Base-by-base conservation (phyloP, 192 early-diverging fungal genomes). In the Umbelopsis vinacea region DNA sequence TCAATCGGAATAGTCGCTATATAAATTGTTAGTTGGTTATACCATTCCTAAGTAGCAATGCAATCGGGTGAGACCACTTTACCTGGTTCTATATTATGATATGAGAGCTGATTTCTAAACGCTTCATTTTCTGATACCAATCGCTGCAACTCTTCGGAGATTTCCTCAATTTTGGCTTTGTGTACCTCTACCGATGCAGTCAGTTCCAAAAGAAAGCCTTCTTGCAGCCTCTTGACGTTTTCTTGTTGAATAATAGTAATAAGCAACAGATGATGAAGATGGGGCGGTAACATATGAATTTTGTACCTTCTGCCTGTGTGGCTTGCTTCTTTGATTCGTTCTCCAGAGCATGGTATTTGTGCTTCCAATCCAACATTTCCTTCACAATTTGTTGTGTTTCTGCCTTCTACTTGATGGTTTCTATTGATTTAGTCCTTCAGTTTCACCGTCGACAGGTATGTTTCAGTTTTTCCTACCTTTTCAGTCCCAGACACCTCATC, bases 381-480 rank as follows among this genome's bases (percentile, higher is more conserved):
- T 63, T 63, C 33, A 35, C 17, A 14, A 63, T 63, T 63, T 19
- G 15, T 19, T 63, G 33, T 14, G 29, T 35, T 17, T 63, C 57
- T 11, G 23, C 3, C 17, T 63, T 26, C 33, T 19, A 63, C 57
- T 63, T 14, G 40, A 11, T 37, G 26, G 3, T 19, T 37, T 14
- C 33, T 14, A 63, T 63, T 19, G 7, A n/a, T 17, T 63, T 35
- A 37, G 57, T 19, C 14, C 14, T 17, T 63, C 11, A 17, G 33
- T 63, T n/a, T 37, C 33, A 63, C 26, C 33, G 6, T 12, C 2
- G 40, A 43, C 11, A 63, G 48, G 14, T 38, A 63, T 37, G 33
- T 63, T 63, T 63, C 57, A 63, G 19, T 50, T 50, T 63, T 63
- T 63, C 17, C 14, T 63, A 63, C 57, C 33, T 63, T 63, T 63